Percentiles rank a stretch among this genome's conserved stretches.
These are phyloP conservation scores for Eucalyptus virginea DNA, from an alignment of 345 rosid species.

Conservation along the genomic window DNA sequence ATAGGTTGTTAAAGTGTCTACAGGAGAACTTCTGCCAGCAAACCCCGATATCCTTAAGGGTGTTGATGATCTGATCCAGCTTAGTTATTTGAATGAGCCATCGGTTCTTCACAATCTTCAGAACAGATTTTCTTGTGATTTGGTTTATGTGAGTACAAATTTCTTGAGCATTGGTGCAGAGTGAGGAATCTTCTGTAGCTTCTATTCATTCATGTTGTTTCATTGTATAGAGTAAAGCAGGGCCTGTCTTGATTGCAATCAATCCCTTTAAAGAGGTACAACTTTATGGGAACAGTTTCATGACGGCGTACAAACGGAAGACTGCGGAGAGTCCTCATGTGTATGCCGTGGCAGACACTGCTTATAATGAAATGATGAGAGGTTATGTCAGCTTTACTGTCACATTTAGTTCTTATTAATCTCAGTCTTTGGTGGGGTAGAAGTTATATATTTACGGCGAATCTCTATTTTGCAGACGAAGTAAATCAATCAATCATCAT, in stretches of 20 bases:
- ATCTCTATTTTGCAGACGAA: slow-evolving; percentile 44
- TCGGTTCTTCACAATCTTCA: slow-evolving; percentile 82
- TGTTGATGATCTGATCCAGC: slow-evolving; percentile 82
- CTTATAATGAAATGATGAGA: slow-evolving; percentile 90
- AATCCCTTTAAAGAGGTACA: slow-evolving; percentile 75
- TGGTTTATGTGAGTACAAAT: slow-evolving; percentile 68
- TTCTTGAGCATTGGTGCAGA: not conserved
- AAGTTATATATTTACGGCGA: not conserved
- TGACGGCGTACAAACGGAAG: slow-evolving; percentile 55
- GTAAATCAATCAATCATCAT: slow-evolving; percentile 84
- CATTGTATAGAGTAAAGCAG: slow-evolving; percentile 71
- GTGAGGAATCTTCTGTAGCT: not conserved
- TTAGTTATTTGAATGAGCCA: slow-evolving; percentile 93
- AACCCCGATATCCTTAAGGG: slow-evolving; percentile 89
- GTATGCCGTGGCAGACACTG: slow-evolving; percentile 68
- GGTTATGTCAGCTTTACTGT: slow-evolving; percentile 26
- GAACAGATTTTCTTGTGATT: slow-evolving; percentile 62
- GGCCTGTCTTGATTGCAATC: slow-evolving; percentile 79
- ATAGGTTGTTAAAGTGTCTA: slow-evolving; percentile 70
- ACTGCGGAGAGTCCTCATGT: slow-evolving; percentile 63
- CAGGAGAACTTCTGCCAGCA: slow-evolving; percentile 78
- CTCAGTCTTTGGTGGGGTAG: not conserved
- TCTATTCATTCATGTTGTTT: not conserved
- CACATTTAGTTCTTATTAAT: not conserved
- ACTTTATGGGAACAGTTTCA: slow-evolving; percentile 47